Evolutionary conservation across 1,284 basidiomycete species (phyloP).

Genomic region (Microbotryomycetes sp.): DNA sequence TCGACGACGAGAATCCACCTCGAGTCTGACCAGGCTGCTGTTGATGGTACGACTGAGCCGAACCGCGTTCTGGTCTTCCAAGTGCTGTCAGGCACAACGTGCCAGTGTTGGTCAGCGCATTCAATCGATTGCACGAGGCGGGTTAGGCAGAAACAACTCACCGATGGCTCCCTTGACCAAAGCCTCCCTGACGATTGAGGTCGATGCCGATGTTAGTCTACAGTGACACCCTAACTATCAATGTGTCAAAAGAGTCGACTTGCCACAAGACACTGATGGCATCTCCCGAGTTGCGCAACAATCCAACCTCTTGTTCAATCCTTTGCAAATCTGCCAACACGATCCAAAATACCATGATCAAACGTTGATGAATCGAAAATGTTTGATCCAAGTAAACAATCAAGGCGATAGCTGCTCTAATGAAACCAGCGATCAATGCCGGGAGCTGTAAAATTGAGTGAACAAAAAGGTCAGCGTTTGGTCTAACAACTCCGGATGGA

Average conservation of each 20-base stretch:
- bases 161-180: slow-evolving; percentile 22
- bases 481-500: not conserved
- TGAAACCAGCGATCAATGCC: not conserved
- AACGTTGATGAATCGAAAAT: slow-evolving; percentile 12
- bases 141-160: not conserved
- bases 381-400: slow-evolving; percentile 15
- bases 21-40: not conserved
- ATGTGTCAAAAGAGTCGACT: not conserved
- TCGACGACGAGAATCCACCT: no score
- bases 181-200: slow-evolving; percentile 12
- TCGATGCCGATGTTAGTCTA: not conserved
- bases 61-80: not conserved
- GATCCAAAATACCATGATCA: not conserved
- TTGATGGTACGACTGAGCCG: not conserved
- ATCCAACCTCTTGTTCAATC: slow-evolving; percentile 22
- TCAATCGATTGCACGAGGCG: not conserved
- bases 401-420: slow-evolving; percentile 11
- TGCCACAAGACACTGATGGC: slow-evolving; percentile 17
- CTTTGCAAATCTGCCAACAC: slow-evolving; percentile 17
- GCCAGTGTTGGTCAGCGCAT: not conserved
- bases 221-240: no score
- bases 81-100: not conserved
- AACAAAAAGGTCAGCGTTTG: not conserved
- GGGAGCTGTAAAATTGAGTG: slow-evolving; percentile 2
- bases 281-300: slow-evolving; percentile 14